phyloP scores from a whole-genome alignment of 2,329 filamentous ascomycete genomes.

The Aspergillus piperis region DNA sequence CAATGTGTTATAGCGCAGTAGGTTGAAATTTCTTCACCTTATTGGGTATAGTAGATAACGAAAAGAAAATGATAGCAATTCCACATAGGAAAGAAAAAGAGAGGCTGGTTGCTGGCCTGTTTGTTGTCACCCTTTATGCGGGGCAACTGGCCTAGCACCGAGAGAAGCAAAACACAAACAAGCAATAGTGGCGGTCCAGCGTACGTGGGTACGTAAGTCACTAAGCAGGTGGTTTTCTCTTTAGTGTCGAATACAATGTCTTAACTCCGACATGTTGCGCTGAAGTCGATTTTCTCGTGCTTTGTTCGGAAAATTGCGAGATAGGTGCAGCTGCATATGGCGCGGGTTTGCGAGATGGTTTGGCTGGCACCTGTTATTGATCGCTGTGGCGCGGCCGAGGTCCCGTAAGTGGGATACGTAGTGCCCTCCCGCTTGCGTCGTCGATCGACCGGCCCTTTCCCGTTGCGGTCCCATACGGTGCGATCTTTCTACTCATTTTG shows the following conservation, averaged over 20 bases:
- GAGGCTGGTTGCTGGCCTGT: neutral
- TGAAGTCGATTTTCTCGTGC: neutral
- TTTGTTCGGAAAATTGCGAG: neutral
- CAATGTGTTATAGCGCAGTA: neutral
- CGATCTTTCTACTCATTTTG: neutral
- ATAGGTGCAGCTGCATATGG: neutral
- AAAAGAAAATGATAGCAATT: neutral
- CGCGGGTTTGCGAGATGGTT: neutral
- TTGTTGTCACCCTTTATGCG: neutral
- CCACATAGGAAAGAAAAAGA: neutral
- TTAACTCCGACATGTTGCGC: neutral
- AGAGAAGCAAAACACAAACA: slow-evolving; percentile 2
- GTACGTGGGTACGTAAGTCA: slow-evolving; percentile 3
- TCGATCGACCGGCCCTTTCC: neutral
- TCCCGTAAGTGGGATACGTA: neutral
- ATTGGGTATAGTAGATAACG: neutral
- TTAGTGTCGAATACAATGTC: neutral
- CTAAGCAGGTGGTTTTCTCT: neutral
- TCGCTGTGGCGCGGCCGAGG: neutral
- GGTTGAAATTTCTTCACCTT: neutral
- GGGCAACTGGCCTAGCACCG: neutral
- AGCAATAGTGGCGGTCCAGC: slow-evolving; percentile 5
- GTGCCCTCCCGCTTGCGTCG: neutral
- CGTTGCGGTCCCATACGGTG: neutral
- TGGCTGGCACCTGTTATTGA: neutral